A percentile compares a stretch with the other conserved stretches of the same genome.
Conservation (phyloP, 352 stramenopile genomes). For the Phytophthora pluvialis region DNA sequence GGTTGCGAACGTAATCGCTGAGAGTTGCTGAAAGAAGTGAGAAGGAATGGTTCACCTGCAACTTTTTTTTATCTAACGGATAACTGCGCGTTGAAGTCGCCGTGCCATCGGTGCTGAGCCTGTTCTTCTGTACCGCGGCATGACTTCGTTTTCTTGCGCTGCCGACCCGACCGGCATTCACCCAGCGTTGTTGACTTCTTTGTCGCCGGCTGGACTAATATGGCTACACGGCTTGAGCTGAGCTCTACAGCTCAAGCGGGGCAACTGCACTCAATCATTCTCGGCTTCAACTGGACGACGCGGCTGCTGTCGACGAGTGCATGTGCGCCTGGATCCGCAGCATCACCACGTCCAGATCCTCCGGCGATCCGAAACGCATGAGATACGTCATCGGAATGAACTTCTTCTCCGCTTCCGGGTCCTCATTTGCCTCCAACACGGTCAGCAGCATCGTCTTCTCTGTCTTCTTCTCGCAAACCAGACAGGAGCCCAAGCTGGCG, state of each 20-base stretch:
- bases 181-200: conserved; percentile 20
- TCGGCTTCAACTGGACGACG: conserved; percentile 42
- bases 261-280: conserved; percentile 19
- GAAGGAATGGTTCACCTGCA: conserved; percentile 21
- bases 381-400: conserved; percentile 79
- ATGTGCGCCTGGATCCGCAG: conserved; percentile 51
- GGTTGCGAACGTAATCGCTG: neutral
- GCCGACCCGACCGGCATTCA: conserved; percentile 25
- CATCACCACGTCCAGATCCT: conserved; percentile 66
- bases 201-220: conserved; percentile 33
- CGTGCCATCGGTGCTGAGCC: conserved; percentile 3
- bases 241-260: conserved; percentile 41
- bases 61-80: conserved; percentile 39
- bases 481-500: conserved; percentile 61
- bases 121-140: neutral
- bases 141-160: conserved; percentile 18
- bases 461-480: conserved; percentile 74
- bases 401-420: conserved; percentile 44
- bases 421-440: conserved; percentile 56
- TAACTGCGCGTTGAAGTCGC: conserved; percentile 29
- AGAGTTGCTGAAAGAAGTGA: neutral
- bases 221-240: conserved; percentile 33
- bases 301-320: conserved; percentile 29
- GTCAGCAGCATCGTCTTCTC: conserved; percentile 80
- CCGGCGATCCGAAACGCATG: conserved; percentile 61